Percentiles rank a stretch among this genome's conserved stretches.
Evolutionary conservation across 2,329 filamentous ascomycete species (phyloP).

Genomic region (Alternaria sp.): DNA sequence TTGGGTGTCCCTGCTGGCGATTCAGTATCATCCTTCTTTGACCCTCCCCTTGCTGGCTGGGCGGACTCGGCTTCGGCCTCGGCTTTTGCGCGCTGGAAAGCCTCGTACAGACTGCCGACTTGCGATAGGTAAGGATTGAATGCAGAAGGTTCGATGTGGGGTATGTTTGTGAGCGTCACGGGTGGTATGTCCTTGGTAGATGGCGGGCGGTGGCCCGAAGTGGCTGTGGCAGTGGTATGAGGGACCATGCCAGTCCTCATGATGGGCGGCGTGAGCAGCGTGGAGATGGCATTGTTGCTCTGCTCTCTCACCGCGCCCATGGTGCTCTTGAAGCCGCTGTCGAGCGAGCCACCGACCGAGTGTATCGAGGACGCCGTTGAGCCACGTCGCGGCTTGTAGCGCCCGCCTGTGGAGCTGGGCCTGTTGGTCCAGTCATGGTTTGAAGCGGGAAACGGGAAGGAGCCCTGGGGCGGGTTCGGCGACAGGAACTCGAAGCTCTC

Average conservation of each 20-base stretch:
- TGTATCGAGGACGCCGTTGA: constrained; percentile 89
- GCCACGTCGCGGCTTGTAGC: constrained; percentile 70
- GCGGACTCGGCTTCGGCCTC: constrained; percentile 71
- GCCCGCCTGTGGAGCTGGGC: constrained; percentile 56
- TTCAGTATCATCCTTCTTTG: constrained; percentile 56
- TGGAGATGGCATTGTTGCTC: constrained; percentile 94
- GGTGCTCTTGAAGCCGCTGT: constrained; percentile 70
- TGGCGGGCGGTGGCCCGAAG: constrained; percentile 81
- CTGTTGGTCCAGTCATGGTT: constrained; percentile 64
- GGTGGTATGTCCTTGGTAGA: constrained; percentile 91
- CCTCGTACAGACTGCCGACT: constrained; percentile 87
- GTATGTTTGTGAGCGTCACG: constrained; percentile 88
- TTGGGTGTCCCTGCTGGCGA: constrained; percentile 52
- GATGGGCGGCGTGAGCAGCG: constrained; percentile 89
- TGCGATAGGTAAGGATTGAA: constrained; percentile 88
- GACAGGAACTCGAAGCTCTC: constrained; percentile 61
- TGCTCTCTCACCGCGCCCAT: constrained; percentile 72
- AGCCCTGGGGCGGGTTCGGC: constrained; percentile 50
- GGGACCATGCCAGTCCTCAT: constrained; percentile 86
- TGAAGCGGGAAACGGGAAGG: constrained; percentile 66
- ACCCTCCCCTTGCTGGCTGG: constrained; percentile 58
- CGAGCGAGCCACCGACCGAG: constrained; percentile 85
- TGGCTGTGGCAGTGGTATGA: constrained; percentile 73
- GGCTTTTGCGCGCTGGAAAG: constrained; percentile 84
- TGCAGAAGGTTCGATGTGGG: constrained; percentile 78